A percentile compares a stretch with the other conserved stretches of the same genome.
Conservation (phyloP, 257 asterid species). For the Nicotiana tabacum region DNA sequence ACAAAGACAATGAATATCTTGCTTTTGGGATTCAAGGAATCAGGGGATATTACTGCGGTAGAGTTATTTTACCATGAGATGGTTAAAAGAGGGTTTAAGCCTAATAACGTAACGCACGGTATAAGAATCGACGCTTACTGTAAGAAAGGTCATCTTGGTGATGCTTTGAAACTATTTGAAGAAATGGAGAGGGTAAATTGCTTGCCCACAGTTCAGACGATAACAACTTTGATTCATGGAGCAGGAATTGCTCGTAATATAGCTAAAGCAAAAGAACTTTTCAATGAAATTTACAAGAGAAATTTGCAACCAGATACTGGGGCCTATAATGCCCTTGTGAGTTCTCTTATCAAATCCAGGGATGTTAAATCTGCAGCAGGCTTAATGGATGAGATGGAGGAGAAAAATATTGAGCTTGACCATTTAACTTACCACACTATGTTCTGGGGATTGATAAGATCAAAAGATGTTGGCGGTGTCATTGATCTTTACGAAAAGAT, state of each 20-base stretch:
- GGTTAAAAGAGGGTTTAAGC: conserved; percentile 80
- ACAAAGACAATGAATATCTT: conserved; percentile 83
- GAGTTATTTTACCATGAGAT: conserved; percentile 91
- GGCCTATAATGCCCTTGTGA: conserved; percentile 74
- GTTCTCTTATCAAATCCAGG: conserved; percentile 52
- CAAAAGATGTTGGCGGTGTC: conserved; percentile 46
- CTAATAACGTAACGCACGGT: conserved; percentile 52
- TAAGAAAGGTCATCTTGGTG: conserved; percentile 62
- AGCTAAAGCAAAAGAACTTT: conserved; percentile 55
- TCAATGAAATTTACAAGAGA: conserved; percentile 43
- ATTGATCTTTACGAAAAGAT: conserved; percentile 47
- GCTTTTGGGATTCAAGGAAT: conserved; percentile 85
- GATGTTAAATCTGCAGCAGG: conserved; percentile 53
- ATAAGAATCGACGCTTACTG: conserved; percentile 77
- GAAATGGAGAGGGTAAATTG: conserved; percentile 58
- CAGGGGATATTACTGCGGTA: conserved; percentile 70
- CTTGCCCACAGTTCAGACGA: conserved; percentile 62
- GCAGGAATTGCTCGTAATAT: conserved; percentile 77
- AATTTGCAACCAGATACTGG: conserved; percentile 51
- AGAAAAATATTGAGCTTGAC: conserved; percentile 44
- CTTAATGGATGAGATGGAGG: conserved; percentile 68
- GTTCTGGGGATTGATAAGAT: conserved; percentile 65
- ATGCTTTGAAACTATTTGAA: conserved; percentile 70
- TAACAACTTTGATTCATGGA: conserved; percentile 84
- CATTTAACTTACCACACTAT: conserved; percentile 68